A percentile compares a stretch with the other conserved stretches of the same genome.
phyloP scores from a whole-genome alignment of 169 alveolate genomes.

The Plasmodium vivax region DNA sequence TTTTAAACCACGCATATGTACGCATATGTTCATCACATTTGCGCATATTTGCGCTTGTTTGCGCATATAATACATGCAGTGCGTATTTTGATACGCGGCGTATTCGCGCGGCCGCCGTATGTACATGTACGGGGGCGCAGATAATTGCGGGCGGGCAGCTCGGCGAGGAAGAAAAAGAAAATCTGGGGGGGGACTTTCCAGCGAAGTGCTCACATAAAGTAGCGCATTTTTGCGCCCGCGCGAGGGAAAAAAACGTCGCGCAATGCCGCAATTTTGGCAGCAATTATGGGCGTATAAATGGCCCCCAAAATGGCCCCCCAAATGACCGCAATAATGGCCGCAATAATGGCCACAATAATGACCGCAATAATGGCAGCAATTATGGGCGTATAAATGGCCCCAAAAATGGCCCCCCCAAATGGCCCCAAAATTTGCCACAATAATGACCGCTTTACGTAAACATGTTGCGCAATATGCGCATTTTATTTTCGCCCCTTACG shows the following conservation, averaged over 20 bases:
- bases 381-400: no score
- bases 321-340: no score
- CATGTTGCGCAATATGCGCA: not conserved
- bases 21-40: not conserved
- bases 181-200: not conserved
- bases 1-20: not conserved
- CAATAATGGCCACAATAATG: no score
- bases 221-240: not conserved
- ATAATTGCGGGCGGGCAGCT: not conserved
- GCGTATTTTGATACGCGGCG: not conserved
- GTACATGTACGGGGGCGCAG: not conserved
- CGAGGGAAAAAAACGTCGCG: not conserved
- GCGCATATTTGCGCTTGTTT: not conserved
- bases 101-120: not conserved
- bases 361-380: no score
- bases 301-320: no score
- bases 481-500: not conserved
- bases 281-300: no score
- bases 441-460: not conserved
- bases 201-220: not conserved
- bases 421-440: no score
- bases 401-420: no score
- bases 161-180: not conserved
- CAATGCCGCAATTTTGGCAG: not conserved
- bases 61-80: not conserved